A percentile compares a stretch with the other conserved stretches of the same genome.
Evolutionary conservation across 441 rosid species (phyloP).

Genomic region (Croton laevigatus): DNA sequence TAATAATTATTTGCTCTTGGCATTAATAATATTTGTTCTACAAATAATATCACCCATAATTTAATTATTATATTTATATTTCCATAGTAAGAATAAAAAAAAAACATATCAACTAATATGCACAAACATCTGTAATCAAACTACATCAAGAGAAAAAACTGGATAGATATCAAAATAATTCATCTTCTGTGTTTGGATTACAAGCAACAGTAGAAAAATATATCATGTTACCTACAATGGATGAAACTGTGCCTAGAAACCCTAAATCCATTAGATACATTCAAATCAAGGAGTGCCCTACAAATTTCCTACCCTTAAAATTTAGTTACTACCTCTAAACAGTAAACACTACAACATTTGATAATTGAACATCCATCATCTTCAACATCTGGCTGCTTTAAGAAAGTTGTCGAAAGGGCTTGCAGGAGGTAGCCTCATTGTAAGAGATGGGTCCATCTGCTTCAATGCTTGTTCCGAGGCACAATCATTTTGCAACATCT

Average conservation of each 20-base stretch:
- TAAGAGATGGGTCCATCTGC: slow-evolving; percentile 43
- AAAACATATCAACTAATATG: too few species aligned
- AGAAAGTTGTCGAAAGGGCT: slow-evolving; percentile 97
- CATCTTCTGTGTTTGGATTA: background rate
- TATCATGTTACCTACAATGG: background rate
- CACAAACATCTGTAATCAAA: too few species aligned
- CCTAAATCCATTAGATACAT: background rate
- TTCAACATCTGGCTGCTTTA: slow-evolving; percentile 80
- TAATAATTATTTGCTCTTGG: too few species aligned
- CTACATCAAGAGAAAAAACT: background rate
- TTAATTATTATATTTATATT: too few species aligned
- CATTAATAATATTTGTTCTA: too few species aligned
- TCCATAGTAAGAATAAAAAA: too few species aligned
- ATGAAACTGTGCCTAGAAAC: slow-evolving; percentile 5
- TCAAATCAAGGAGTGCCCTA: slow-evolving; percentile 1
- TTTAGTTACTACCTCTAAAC: slow-evolving; percentile 3
- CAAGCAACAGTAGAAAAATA: background rate
- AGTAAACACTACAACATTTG: background rate
- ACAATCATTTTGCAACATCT: slow-evolving; percentile 26
- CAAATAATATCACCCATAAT: too few species aligned
- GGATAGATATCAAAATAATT: background rate
- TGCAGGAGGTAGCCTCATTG: slow-evolving; percentile 87
- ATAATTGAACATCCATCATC: background rate
- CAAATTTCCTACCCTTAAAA: background rate
- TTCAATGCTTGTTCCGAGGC: slow-evolving; percentile 24